These are phyloP conservation scores for Alternaria brassicae DNA, from an alignment of 2,329 filamentous ascomycete species.

Conservation along the genomic window DNA sequence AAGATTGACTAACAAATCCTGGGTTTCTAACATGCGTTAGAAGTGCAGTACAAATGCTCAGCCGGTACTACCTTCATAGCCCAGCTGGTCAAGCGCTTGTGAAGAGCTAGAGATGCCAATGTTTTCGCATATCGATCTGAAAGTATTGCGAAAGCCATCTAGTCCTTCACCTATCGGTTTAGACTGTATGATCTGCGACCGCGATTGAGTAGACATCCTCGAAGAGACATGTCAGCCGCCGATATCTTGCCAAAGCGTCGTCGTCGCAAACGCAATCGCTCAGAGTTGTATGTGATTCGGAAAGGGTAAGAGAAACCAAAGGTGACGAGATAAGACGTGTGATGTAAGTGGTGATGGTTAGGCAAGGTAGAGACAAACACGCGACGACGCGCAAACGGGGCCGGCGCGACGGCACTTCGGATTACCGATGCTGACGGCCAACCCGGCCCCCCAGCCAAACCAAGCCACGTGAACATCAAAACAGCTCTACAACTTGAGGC, in stretches of 20 bases:
- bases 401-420: too few relatives aligned
- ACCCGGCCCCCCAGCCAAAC: too few relatives aligned
- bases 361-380: not conserved
- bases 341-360: not conserved
- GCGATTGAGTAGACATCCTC: not conserved
- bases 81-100: not conserved
- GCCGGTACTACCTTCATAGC: constrained; percentile 5
- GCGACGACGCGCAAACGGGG: not conserved
- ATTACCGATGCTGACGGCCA: too few relatives aligned
- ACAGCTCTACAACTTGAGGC: too few relatives aligned
- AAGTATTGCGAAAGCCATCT: constrained; percentile 16
- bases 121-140: constrained; percentile 1
- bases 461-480: too few relatives aligned
- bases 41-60: constrained; percentile 1
- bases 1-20: not conserved
- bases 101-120: not conserved
- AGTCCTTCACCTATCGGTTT: too few relatives aligned
- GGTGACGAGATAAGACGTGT: not conserved
- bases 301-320: not conserved
- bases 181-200: too few relatives aligned
- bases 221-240: not conserved
- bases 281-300: not conserved
- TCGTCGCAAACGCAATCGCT: not conserved
- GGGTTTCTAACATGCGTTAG: not conserved
- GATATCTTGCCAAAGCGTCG: too few relatives aligned